These are phyloP conservation scores for Blastobotrys persicus DNA, from an alignment of 1,139 yeast genomes.

Conservation along the genomic window DNA sequence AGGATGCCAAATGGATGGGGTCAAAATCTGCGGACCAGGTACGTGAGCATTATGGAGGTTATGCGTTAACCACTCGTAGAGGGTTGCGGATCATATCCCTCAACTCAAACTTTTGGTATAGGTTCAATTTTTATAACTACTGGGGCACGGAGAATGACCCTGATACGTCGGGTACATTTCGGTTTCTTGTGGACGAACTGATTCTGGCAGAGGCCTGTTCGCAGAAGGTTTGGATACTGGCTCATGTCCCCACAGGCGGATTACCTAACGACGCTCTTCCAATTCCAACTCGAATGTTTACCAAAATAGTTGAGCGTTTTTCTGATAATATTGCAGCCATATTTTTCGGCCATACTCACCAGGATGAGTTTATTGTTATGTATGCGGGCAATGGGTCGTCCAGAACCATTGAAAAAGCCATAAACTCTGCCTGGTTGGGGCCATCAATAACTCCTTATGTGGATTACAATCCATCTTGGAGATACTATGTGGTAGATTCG, in stretches of 20 bases:
- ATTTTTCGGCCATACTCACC: constrained; percentile 72
- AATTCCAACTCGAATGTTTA: constrained; percentile 55
- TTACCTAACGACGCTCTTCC: constrained; percentile 55
- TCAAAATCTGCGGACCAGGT: constrained; percentile 26
- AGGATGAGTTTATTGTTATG: constrained; percentile 61
- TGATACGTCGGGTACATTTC: constrained; percentile 63
- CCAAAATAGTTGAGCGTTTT: constrained; percentile 61
- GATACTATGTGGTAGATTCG: constrained; percentile 67
- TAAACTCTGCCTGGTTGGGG: constrained; percentile 62
- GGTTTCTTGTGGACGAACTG: constrained; percentile 60
- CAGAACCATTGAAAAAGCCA: constrained; percentile 44
- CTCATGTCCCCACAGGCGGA: constrained; percentile 61
- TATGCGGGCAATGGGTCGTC: constrained; percentile 44
- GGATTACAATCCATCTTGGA: constrained; percentile 65
- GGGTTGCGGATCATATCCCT: constrained; percentile 63
- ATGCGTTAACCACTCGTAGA: constrained; percentile 52
- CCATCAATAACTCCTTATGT: constrained; percentile 65
- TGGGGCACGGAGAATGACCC: constrained; percentile 52
- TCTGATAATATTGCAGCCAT: constrained; percentile 63
- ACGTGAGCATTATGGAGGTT: constrained; percentile 59
- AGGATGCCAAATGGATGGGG: constrained; percentile 34
- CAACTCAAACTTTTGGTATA: constrained; percentile 66
- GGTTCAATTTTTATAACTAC: constrained; percentile 61
- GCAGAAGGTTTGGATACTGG: constrained; percentile 68
- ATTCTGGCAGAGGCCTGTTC: constrained; percentile 54